phyloP scores from a whole-genome alignment of 768 basidiomycete species.

The Mycena sanguinolenta region DNA sequence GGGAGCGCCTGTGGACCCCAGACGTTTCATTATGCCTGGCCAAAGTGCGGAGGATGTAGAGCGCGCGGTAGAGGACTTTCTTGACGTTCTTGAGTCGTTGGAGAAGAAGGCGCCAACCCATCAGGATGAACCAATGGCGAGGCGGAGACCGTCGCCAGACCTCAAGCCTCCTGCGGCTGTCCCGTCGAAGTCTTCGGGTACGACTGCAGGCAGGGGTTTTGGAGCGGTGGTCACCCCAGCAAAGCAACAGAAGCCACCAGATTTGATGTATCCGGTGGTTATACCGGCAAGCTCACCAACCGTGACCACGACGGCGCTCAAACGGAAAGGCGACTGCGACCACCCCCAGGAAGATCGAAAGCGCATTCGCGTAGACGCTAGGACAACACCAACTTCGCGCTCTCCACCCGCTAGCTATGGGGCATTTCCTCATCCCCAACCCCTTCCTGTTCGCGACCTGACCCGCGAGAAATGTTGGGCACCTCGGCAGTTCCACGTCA shows the following conservation, averaged over 20 bases:
- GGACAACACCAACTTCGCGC: background rate
- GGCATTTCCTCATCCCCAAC: background rate
- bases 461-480: too few species aligned
- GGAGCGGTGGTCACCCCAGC: slow-evolving; percentile 15
- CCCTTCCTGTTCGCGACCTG: background rate
- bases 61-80: slow-evolving; percentile 28
- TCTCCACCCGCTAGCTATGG: slow-evolving; percentile 6
- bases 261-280: slow-evolving; percentile 15
- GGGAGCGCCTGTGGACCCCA: slow-evolving; percentile 16
- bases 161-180: slow-evolving; percentile 23
- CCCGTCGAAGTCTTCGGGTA: background rate
- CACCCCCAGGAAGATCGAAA: slow-evolving; percentile 8
- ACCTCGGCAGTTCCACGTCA: too few species aligned
- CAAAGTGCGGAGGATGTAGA: slow-evolving; percentile 30
- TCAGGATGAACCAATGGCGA: background rate
- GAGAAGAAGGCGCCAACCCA: slow-evolving; percentile 24
- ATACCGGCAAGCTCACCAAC: slow-evolving; percentile 5
- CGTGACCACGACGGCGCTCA: slow-evolving; percentile 19
- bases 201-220: background rate
- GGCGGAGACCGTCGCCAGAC: slow-evolving; percentile 25
- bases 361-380: slow-evolving; percentile 15
- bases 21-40: slow-evolving; percentile 36
- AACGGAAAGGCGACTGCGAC: slow-evolving; percentile 28
- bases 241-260: slow-evolving; percentile 5
- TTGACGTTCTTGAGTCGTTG: slow-evolving; percentile 31